Base-by-base conservation (phyloP, 2,329 filamentous ascomycete genomes). In the Teratosphaeria destructans region DNA sequence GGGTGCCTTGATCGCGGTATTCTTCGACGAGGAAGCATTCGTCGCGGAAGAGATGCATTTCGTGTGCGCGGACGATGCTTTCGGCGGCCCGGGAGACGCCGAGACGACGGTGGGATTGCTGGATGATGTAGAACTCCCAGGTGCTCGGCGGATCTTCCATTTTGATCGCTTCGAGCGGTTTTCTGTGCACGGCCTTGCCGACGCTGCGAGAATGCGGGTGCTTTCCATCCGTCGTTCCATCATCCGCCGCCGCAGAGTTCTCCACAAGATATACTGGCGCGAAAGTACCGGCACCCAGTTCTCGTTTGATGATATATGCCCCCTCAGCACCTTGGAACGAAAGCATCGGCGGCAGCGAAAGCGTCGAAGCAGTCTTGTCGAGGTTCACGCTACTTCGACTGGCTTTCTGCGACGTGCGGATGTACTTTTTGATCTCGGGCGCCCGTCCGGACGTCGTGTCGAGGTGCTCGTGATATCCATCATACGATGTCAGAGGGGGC, bases 91-190 rank as follows among this genome's bases (percentile, higher is more conserved):
- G 85, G 1, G 60, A 63, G 0, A 86, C 81, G 0, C 86, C 87
- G 0, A 99, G 79, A 0, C 94, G 88, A 26, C 82, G 78, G 64
- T 93, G 89, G 1, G 89, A 85, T 59, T 90, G 83, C 1, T 90
- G 87, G 78, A 97, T 90, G 74, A 99, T 95, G 75, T 96, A 89
- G 71, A 97, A 99, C 71, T 99, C 94, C 94, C 94, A 99, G 0
- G 89, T 81, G 4, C 86, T 88, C 0, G 93, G 89, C 0, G 92
- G 90, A 35, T 88, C 83, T 75, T 99, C 94, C 85, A 96, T 92
- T 75, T 99, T 99, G 66, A 99, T 80, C 1, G 94, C 94, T 73
- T 96, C 91, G 4, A 94, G 80, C 1, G 78, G 64, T 52, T 78
- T 77, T 52, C 88, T 84, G 47, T 77, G 76, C 0, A 79, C 75